phyloP scores from a whole-genome alignment of 208 protist genomes.

The Leishmania braziliensis region DNA sequence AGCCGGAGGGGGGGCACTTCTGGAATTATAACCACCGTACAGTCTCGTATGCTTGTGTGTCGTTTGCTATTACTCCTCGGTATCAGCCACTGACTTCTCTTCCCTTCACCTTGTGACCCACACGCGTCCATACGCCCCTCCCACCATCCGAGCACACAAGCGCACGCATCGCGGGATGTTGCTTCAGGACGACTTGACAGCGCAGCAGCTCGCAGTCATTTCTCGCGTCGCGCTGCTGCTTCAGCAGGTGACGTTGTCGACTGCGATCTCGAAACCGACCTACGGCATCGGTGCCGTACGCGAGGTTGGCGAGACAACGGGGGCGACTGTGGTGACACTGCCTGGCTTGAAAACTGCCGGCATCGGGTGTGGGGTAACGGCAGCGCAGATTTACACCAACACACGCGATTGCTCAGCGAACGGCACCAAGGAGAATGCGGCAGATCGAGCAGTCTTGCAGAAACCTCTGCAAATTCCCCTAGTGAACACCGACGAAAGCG shows the following conservation, averaged over 20 bases:
- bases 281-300: not conserved
- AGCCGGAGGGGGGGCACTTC: not conserved
- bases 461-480: conserved; percentile 15
- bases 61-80: not conserved
- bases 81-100: not conserved
- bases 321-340: not conserved
- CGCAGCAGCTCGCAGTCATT: conserved; percentile 15
- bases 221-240: conserved; percentile 17
- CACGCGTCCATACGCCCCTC: not conserved
- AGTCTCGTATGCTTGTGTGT: not conserved
- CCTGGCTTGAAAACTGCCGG: not conserved
- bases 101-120: not conserved
- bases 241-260: conserved; percentile 13
- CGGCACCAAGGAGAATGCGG: not conserved
- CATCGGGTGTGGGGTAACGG: not conserved
- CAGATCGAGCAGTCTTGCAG: not conserved
- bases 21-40: not conserved
- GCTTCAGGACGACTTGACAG: conserved; percentile 21
- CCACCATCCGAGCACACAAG: not conserved
- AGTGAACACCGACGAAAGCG: conserved; percentile 18
- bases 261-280: not conserved
- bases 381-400: not conserved
- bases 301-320: not conserved
- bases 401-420: not conserved
- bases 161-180: conserved; percentile 16